Conservation (phyloP, 2,329 filamentous ascomycete genomes). For the Aspergillaceae sp. region DNA sequence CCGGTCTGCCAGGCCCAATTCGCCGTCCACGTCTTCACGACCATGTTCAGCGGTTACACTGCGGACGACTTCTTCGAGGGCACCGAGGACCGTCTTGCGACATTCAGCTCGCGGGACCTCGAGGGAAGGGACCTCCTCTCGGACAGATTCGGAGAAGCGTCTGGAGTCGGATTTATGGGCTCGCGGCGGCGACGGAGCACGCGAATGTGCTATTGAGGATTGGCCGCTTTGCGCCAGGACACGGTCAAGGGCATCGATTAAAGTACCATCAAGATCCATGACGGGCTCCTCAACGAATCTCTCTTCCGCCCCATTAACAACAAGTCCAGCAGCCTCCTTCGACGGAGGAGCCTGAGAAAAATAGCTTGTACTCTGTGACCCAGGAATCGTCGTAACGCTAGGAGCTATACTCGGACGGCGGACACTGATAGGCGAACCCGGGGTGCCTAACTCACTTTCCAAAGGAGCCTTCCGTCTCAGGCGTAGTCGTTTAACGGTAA, state of each 20-base stretch:
- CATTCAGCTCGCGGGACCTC: constrained; percentile 46
- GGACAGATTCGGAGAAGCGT: constrained; percentile 11
- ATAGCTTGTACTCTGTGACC: constrained; percentile 19
- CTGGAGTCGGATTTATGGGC: constrained; percentile 25
- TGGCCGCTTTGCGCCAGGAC: constrained; percentile 41
- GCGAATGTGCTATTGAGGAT: constrained; percentile 34
- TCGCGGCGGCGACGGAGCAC: constrained; percentile 34
- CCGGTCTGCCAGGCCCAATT: constrained; percentile 22
- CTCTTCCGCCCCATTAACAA: constrained; percentile 37
- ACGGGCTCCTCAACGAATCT: constrained; percentile 46
- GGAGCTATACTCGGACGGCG: constrained; percentile 19
- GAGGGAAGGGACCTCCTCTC: constrained; percentile 25
- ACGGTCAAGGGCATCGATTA: constrained; percentile 51
- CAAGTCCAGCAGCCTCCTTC: constrained; percentile 9
- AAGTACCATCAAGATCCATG: constrained; percentile 50
- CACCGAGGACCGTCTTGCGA: constrained; percentile 47
- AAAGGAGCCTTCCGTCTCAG: constrained; percentile 40
- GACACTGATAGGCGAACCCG: constrained; percentile 12
- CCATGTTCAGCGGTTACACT: constrained; percentile 44
- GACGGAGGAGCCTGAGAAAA: constrained; percentile 12
- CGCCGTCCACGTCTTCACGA: constrained; percentile 30
- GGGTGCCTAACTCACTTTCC: constrained; percentile 4
- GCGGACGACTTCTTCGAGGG: constrained; percentile 48
- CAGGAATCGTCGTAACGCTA: constrained; percentile 8
- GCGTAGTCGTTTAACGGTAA: constrained; percentile 49